Evolutionary conservation across 768 basidiomycete species (phyloP).

Genomic region (Suillus lakei): DNA sequence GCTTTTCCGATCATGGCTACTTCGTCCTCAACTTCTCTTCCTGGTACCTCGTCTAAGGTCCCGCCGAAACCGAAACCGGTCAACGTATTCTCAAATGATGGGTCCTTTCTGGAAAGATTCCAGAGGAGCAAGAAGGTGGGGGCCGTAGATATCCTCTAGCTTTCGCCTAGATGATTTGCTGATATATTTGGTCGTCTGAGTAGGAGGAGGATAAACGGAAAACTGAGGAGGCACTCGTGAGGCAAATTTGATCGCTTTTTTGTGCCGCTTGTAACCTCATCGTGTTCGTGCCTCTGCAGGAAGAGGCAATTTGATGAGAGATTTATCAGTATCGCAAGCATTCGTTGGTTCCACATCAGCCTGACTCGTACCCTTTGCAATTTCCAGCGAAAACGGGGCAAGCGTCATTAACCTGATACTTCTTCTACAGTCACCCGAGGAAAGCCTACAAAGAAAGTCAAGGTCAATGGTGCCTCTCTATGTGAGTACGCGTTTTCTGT

Average conservation of each 20-base stretch:
- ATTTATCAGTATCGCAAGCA: slow-evolving; percentile 50
- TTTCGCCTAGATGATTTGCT: background rate
- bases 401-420: slow-evolving; percentile 53
- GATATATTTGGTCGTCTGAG: slow-evolving; percentile 29
- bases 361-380: background rate
- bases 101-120: slow-evolving; percentile 69
- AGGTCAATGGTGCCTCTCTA: slow-evolving; percentile 29
- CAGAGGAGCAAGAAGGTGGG: slow-evolving; percentile 60
- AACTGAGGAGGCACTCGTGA: slow-evolving; percentile 53
- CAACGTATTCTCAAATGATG: slow-evolving; percentile 73
- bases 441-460: slow-evolving; percentile 45
- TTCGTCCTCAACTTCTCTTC: slow-evolving; percentile 26
- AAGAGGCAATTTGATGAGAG: slow-evolving; percentile 64
- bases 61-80: slow-evolving; percentile 47
- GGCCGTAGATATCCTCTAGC: background rate
- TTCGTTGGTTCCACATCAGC: background rate
- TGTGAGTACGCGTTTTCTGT: slow-evolving; percentile 34
- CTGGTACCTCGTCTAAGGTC: slow-evolving; percentile 23
- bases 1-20: slow-evolving; percentile 22
- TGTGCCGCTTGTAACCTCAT: background rate
- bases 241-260: slow-evolving; percentile 39
- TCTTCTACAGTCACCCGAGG: slow-evolving; percentile 32
- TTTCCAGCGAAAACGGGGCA: slow-evolving; percentile 59
- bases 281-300: slow-evolving; percentile 36
- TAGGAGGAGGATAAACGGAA: slow-evolving; percentile 65